Conservation (phyloP, 73 alveolate species). For the Blepharisma stoltei region DNA sequence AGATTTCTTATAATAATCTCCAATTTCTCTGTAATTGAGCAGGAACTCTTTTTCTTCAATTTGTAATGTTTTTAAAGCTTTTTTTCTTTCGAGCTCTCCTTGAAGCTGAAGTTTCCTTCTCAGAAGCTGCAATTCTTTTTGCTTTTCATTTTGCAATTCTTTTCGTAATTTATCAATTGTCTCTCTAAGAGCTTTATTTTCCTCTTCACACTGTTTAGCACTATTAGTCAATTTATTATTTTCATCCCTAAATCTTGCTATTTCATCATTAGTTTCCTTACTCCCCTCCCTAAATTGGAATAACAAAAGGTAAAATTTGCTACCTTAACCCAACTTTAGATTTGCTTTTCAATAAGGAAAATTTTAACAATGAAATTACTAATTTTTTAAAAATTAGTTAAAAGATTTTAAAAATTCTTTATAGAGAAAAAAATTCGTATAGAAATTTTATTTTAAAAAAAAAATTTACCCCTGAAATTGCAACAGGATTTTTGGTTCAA, state of each 20-base stretch:
- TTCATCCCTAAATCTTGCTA: slow-evolving; percentile 13
- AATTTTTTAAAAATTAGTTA: no score
- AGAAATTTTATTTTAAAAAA: no score
- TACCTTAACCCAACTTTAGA: no score
- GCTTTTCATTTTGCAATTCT: background rate
- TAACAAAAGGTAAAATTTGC: no score
- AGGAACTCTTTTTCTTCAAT: background rate
- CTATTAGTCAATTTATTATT: background rate
- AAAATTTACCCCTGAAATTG: no score
- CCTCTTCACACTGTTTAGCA: slow-evolving; percentile 15
- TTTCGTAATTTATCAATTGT: background rate
- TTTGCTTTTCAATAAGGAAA: no score
- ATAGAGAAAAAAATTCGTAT: no score
- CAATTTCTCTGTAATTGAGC: background rate
- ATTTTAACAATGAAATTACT: no score
- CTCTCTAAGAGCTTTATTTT: slow-evolving; percentile 1
- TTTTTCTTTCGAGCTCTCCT: background rate
- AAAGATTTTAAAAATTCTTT: no score
- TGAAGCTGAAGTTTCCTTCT: background rate
- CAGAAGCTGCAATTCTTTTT: background rate
- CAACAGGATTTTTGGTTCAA: no score
- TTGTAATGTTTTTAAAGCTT: background rate
- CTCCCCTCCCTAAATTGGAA: no score
- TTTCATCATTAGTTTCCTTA: background rate
- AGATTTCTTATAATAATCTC: background rate